Conservation (phyloP, 805 yeast genomes). For the Naumovozyma castellii region DNA sequence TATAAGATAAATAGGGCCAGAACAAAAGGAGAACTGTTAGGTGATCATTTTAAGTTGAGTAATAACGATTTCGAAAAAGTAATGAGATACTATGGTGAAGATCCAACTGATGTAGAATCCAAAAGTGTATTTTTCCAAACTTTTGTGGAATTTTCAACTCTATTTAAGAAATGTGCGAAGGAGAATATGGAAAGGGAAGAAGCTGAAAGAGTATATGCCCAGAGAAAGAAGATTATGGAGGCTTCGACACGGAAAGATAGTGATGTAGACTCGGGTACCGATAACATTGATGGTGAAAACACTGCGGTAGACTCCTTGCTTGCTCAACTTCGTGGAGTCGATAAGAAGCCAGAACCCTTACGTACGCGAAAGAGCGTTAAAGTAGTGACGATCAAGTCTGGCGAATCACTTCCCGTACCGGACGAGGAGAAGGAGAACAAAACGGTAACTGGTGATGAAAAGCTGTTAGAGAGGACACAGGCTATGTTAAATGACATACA, state of each 20-base stretch:
- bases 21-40: slow-evolving; percentile 40
- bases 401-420: neutral
- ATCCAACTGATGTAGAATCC: slow-evolving; percentile 41
- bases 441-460: neutral
- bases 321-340: slow-evolving; percentile 20
- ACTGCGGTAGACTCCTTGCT: slow-evolving; percentile 23
- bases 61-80: slow-evolving; percentile 44
- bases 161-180: slow-evolving; percentile 53
- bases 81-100: slow-evolving; percentile 68
- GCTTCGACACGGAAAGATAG: slow-evolving; percentile 2
- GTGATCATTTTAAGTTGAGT: slow-evolving; percentile 43
- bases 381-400: neutral
- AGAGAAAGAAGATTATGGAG: slow-evolving; percentile 44
- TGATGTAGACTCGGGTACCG: slow-evolving; percentile 1
- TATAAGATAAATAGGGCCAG: slow-evolving; percentile 48
- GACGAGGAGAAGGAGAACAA: neutral
- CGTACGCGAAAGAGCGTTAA: slow-evolving; percentile 15
- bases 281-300: slow-evolving; percentile 5
- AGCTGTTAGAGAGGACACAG: slow-evolving; percentile 21
- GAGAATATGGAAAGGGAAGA: slow-evolving; percentile 64
- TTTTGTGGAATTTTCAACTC: slow-evolving; percentile 49
- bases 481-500: slow-evolving; percentile 23
- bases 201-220: slow-evolving; percentile 54
- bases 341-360: slow-evolving; percentile 10
- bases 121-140: slow-evolving; percentile 53